Conservation (phyloP, 1,284 basidiomycete species). For the Schizopora paradoxa region DNA sequence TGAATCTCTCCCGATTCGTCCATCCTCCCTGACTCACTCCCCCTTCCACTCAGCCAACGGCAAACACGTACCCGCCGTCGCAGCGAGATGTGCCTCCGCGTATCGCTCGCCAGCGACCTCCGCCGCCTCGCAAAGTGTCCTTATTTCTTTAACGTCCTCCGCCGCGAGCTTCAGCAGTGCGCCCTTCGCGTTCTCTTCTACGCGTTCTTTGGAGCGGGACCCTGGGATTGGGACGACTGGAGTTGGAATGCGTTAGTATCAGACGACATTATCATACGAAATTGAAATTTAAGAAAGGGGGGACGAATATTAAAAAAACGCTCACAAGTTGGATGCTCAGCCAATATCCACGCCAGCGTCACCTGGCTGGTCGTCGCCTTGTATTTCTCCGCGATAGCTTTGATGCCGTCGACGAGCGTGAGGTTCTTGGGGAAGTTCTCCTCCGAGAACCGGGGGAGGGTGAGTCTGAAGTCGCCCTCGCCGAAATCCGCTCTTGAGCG, state of each 20-base stretch:
- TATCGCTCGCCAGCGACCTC: conserved; percentile 24
- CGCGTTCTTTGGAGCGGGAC: conserved; percentile 20
- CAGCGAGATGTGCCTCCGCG: conserved; percentile 1
- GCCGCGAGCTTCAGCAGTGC: conserved; percentile 25
- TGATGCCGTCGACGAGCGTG: conserved; percentile 33
- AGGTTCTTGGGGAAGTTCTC: conserved; percentile 44
- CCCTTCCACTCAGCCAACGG: conserved; percentile 23
- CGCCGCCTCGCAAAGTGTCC: conserved; percentile 23
- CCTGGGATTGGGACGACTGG: conserved; percentile 28
- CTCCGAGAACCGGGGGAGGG: conserved; percentile 29
- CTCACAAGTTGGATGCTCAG: no score
- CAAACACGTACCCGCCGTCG: conserved; percentile 17
- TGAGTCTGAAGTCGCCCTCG: background rate
- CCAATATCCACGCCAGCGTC: conserved; percentile 38
- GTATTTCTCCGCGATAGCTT: conserved; percentile 29
- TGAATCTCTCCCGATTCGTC: no score
- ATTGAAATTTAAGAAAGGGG: no score
- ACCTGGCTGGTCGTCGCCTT: conserved; percentile 36
- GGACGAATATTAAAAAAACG: no score
- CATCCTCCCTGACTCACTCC: no score
- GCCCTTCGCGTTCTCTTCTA: conserved; percentile 29
- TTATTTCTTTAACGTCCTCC: conserved; percentile 28
- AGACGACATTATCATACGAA: no score
- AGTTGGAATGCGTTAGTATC: no score
- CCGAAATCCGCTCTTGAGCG: conserved; percentile 5